Evolutionary conservation across 1,284 basidiomycete genomes (phyloP).

Genomic region (Vanrija humicola): DNA sequence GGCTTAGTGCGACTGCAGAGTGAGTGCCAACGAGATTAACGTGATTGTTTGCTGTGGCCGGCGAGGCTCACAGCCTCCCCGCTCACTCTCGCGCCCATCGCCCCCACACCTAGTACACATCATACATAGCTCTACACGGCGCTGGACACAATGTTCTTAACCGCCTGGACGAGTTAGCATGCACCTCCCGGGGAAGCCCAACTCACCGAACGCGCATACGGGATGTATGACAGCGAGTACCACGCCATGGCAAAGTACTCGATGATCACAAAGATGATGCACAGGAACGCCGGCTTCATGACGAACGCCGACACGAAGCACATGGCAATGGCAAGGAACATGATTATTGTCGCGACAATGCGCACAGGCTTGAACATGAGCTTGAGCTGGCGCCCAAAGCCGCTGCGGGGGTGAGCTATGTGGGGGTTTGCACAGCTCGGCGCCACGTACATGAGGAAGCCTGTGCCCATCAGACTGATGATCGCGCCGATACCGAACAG

Average conservation of each 20-base stretch:
- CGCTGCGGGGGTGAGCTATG: constrained; percentile 16
- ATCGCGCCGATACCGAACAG: constrained; percentile 80
- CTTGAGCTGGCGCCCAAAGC: constrained; percentile 76
- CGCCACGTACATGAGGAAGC: constrained; percentile 75
- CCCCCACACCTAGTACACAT: background rate
- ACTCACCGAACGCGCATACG: constrained; percentile 68
- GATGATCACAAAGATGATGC: constrained; percentile 70
- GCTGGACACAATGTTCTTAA: constrained; percentile 10
- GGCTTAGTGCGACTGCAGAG: too few species aligned
- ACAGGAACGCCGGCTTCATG: constrained; percentile 35
- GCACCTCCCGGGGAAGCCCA: background rate
- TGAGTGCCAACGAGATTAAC: too few species aligned
- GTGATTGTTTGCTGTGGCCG: too few species aligned
- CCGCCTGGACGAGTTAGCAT: constrained; percentile 8
- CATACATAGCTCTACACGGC: constrained; percentile 1
- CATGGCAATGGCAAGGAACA: constrained; percentile 70
- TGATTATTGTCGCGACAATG: constrained; percentile 73
- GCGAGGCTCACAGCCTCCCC: too few species aligned
- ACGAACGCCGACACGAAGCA: constrained; percentile 79
- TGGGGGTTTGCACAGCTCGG: too few species aligned
- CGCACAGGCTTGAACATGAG: constrained; percentile 92
- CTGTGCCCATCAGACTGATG: constrained; percentile 78
- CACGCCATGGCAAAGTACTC: constrained; percentile 54
- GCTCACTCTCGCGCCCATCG: too few species aligned
- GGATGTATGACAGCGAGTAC: constrained; percentile 63